Conservation (phyloP, 2,329 filamentous ascomycete genomes). For the Cladosporium oxysporum region DNA sequence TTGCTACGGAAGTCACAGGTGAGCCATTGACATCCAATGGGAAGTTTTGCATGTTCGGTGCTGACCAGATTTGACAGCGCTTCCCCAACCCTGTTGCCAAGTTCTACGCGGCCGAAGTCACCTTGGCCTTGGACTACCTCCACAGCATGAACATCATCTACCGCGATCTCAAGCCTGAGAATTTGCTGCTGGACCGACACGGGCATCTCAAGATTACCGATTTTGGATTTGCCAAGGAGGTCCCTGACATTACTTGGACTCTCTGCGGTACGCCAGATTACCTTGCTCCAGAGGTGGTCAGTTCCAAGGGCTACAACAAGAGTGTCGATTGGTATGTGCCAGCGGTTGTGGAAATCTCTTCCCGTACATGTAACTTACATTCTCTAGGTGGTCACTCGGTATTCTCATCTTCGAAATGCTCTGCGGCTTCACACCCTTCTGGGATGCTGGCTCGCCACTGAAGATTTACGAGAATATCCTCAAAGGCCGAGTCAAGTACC, state of each 20-base stretch:
- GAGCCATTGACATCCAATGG: slow-evolving; percentile 43
- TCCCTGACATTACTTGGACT: slow-evolving; percentile 99
- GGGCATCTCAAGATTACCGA: slow-evolving; percentile 84
- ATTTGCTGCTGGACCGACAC: slow-evolving; percentile 73
- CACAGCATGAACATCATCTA: slow-evolving; percentile 97
- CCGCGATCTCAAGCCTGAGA: slow-evolving; percentile 93
- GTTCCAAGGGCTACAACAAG: slow-evolving; percentile 99
- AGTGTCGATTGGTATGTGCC: slow-evolving; percentile 89
- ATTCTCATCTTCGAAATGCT: slow-evolving; percentile 99
- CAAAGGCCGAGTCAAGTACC: slow-evolving; percentile 93
- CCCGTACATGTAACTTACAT: slow-evolving; percentile 14
- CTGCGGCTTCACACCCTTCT: slow-evolving; percentile 97
- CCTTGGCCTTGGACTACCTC: slow-evolving; percentile 89
- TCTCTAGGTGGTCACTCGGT: slow-evolving; percentile 87
- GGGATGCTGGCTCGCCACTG: slow-evolving; percentile 96
- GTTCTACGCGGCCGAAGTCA: slow-evolving; percentile 98
- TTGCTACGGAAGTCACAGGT: slow-evolving; percentile 88
- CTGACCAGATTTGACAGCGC: slow-evolving; percentile 60
- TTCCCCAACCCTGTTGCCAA: slow-evolving; percentile 99
- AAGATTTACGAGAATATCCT: slow-evolving; percentile 99
- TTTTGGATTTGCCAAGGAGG: slow-evolving; percentile 97
- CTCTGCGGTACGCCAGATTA: slow-evolving; percentile 97
- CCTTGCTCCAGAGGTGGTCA: slow-evolving; percentile 95
- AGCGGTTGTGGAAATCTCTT: neutral
- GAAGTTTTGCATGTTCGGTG: neutral